phyloP scores from a whole-genome alignment of 1,284 basidiomycete genomes.

The Naganishia cerealis region DNA sequence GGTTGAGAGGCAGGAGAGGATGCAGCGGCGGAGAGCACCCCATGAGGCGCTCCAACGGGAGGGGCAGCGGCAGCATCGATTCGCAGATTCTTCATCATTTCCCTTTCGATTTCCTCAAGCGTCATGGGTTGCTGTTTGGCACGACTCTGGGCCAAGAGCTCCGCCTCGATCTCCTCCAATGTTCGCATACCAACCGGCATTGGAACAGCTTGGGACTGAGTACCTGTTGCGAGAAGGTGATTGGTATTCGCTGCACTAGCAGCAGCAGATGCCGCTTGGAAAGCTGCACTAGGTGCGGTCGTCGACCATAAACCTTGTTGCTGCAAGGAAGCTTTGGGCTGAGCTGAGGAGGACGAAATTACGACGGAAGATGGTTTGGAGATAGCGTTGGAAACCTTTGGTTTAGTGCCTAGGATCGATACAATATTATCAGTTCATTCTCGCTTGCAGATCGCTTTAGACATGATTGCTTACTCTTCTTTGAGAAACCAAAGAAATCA shows the following conservation, averaged over 20 bases:
- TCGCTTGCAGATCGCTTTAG: background rate
- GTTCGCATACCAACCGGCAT: conserved; percentile 55
- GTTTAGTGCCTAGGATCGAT: conserved; percentile 6
- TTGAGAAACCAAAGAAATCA: conserved; percentile 46
- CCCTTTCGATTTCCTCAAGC: conserved; percentile 55
- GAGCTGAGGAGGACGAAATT: conserved; percentile 24
- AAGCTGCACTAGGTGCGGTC: conserved; percentile 14
- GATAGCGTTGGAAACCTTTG: conserved; percentile 8
- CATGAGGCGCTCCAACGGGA: conserved; percentile 1
- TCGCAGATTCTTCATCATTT: conserved; percentile 48
- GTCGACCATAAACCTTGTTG: conserved; percentile 28
- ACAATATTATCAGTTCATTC: background rate
- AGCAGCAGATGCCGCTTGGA: conserved; percentile 34
- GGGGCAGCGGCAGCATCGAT: conserved; percentile 7
- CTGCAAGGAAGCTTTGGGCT: conserved; percentile 19
- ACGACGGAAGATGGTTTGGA: conserved; percentile 22
- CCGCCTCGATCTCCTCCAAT: conserved; percentile 88
- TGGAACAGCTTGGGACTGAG: background rate
- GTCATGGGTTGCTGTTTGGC: conserved; percentile 40
- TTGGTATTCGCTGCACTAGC: conserved; percentile 30
- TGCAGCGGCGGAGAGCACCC: background rate
- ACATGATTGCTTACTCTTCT: conserved; percentile 29
- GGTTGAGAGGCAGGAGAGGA: conserved; percentile 2
- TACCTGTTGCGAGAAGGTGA: conserved; percentile 12
- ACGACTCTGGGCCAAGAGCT: conserved; percentile 62